These are phyloP conservation scores for Vanilla planifolia DNA, from an alignment of 106 monocot genomes.

Conservation along the genomic window DNA sequence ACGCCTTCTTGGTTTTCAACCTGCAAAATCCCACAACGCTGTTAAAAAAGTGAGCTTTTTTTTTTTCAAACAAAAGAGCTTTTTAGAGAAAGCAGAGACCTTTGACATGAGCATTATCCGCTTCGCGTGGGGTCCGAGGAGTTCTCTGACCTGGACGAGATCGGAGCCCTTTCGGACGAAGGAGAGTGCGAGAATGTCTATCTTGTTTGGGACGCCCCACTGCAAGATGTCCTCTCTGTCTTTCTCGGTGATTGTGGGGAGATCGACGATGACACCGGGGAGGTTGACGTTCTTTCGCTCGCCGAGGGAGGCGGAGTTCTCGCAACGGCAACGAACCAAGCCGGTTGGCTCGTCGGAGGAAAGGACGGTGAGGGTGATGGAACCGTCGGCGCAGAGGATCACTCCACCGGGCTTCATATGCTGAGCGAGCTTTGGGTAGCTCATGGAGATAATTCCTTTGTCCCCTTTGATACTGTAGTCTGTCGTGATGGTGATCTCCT, in stretches of 20 bases:
- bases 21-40: constrained; percentile 8
- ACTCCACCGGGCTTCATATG: constrained; percentile 21
- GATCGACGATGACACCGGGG: constrained; percentile 25
- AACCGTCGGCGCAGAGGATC: constrained; percentile 27
- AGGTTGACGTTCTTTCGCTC: constrained; percentile 40
- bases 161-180: constrained; percentile 49
- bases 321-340: constrained; percentile 24
- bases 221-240: constrained; percentile 30
- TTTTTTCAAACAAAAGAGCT: too few species aligned
- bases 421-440: constrained; percentile 28
- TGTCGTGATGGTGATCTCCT: constrained; percentile 26
- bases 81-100: constrained; percentile 11
- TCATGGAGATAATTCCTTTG: constrained; percentile 25
- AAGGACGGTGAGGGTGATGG: constrained; percentile 27
- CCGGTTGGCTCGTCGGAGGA: constrained; percentile 18
- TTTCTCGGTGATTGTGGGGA: constrained; percentile 25
- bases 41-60: too few species aligned
- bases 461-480: constrained; percentile 35
- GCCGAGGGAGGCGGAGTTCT: constrained; percentile 26
- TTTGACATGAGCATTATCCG: constrained; percentile 40
- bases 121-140: constrained; percentile 36
- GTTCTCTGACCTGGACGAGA: constrained; percentile 28
- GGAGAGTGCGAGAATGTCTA: constrained; percentile 33
- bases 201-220: constrained; percentile 37
- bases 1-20: constrained; percentile 40